Evolutionary conservation across 108 stramenopile species (phyloP), one percentile per base, ranked within the genome.

Genomic region (Cyclotella choctawhatcheeana): DNA sequence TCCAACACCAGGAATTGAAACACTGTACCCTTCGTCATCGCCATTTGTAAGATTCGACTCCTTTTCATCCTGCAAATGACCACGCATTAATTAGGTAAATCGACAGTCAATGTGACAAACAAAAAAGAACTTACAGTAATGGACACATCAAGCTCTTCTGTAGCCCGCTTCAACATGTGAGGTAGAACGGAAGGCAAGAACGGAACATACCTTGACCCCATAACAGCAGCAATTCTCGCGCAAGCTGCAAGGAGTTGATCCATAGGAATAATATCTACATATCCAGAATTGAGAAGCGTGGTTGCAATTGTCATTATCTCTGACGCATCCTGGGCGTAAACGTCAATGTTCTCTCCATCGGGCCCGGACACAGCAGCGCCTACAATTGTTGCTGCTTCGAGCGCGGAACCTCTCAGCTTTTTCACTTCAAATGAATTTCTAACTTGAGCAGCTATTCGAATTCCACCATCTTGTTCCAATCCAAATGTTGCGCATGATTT

Each of bases 171-270:
- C n/a, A 92, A 67, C 21, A 95, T 67, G 40, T 80, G 82, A 12
- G 91, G 89, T n/a, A 95, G 50, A 29, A 95, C 77, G 1, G 80
- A 64, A 13, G 85, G 77, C 40, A 84, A 58, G 64, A 84, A 89
- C 7, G 81, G 87, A 27, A 77, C 77, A 52, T 88, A 95, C 22
- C 85, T 71, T 20, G 78, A 79, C 44, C 76, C 84, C 78, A 90
- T 76, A 10, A 92, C 90, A 6, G 84, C 81, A n/a, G 90, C 88
- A 67, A 95, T 88, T 12, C 93, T 77, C 16, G 93, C 93, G 63
- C 86, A 92, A 18, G 87, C 86, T 26, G 86, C 79, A 65, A 92
- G 69, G 13, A 91, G 70, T 37, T 91, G 85, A 35, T 88, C 90
- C 58, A 87, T 61, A 14, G 90, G 88, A 34, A 84, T 59, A 2